These are phyloP conservation scores for Tolypocladium album DNA, from an alignment of 2,329 filamentous ascomycete species.

Conservation along the genomic window DNA sequence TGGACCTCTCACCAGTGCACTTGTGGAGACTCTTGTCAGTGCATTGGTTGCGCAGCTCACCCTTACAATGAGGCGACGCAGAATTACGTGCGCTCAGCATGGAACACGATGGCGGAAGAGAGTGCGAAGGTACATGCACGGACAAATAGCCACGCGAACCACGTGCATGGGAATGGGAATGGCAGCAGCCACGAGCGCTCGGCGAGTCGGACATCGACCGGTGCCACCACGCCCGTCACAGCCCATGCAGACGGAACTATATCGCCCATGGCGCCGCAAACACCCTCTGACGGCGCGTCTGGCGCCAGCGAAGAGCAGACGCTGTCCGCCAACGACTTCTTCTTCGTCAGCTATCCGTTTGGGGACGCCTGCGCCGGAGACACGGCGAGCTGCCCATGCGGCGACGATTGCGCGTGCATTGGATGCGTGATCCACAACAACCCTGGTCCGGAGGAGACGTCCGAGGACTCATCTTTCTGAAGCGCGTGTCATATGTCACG, in stretches of 20 bases:
- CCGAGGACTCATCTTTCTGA: background rate
- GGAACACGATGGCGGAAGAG: slow-evolving; percentile 28
- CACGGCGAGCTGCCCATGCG: slow-evolving; percentile 42
- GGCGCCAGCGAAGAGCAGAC: slow-evolving; percentile 37
- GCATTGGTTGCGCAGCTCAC: slow-evolving; percentile 57
- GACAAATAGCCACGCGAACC: slow-evolving; percentile 11
- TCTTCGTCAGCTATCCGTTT: slow-evolving; percentile 47
- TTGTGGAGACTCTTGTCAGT: slow-evolving; percentile 57
- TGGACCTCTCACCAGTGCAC: slow-evolving; percentile 37
- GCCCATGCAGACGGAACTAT: slow-evolving; percentile 15
- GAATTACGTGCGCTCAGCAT: slow-evolving; percentile 38
- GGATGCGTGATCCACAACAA: slow-evolving; percentile 44
- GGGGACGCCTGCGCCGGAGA: slow-evolving; percentile 37
- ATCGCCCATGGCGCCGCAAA: slow-evolving; percentile 30
- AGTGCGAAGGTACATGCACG: slow-evolving; percentile 10
- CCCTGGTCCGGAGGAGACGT: slow-evolving; percentile 5
- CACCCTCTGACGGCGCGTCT: slow-evolving; percentile 36
- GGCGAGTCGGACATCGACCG: slow-evolving; percentile 9
- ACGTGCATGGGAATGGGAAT: slow-evolving; percentile 14
- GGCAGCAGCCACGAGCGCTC: slow-evolving; percentile 11
- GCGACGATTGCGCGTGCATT: slow-evolving; percentile 47
- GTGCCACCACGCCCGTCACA: slow-evolving; percentile 6
- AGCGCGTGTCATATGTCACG: background rate
- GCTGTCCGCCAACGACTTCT: slow-evolving; percentile 41
- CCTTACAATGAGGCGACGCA: slow-evolving; percentile 56